Conservation (phyloP, 2,329 filamentous ascomycete species). For the Phialocephala subalpina region DNA sequence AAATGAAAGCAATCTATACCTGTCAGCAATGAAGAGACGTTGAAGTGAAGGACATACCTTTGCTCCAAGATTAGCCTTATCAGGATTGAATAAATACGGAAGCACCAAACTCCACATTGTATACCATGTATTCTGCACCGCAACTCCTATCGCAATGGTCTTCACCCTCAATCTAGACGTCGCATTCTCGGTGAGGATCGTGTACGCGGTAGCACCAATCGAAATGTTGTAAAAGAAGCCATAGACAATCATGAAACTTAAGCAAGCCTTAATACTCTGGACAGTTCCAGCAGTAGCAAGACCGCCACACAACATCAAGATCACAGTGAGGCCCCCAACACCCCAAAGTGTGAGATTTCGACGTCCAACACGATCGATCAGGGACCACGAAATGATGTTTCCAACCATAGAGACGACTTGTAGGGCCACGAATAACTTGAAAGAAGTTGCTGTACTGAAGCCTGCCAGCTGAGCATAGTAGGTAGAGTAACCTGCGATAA, state of each 20-base stretch:
- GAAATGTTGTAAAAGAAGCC: slow-evolving; percentile 42
- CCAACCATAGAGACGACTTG: slow-evolving; percentile 49
- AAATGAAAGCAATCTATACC: slow-evolving; percentile 48
- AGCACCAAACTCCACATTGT: slow-evolving; percentile 51
- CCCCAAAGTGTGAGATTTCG: slow-evolving; percentile 2
- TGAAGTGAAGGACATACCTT: too few species aligned
- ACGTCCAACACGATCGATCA: slow-evolving; percentile 27
- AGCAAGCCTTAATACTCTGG: too few species aligned
- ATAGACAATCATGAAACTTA: too few species aligned
- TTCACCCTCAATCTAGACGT: slow-evolving; percentile 37
- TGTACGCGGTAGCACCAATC: slow-evolving; percentile 47
- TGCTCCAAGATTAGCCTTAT: slow-evolving; percentile 44
- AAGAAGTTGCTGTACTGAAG: slow-evolving; percentile 44
- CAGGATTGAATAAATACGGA: slow-evolving; percentile 48
- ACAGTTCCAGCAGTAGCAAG: too few species aligned
- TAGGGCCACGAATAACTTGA: slow-evolving; percentile 47
- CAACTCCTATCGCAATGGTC: slow-evolving; percentile 34
- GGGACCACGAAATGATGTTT: slow-evolving; percentile 30
- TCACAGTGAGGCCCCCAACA: too few species aligned
- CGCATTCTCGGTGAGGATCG: slow-evolving; percentile 36
- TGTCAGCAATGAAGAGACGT: too few species aligned
- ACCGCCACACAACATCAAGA: too few species aligned
- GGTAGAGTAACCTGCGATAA: slow-evolving; percentile 42
- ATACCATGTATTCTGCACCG: slow-evolving; percentile 22
- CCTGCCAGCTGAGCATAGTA: slow-evolving; percentile 54